phyloP scores from a whole-genome alignment of 371 early-diverging fungal species.

The Syncephalastrum contaminatum region DNA sequence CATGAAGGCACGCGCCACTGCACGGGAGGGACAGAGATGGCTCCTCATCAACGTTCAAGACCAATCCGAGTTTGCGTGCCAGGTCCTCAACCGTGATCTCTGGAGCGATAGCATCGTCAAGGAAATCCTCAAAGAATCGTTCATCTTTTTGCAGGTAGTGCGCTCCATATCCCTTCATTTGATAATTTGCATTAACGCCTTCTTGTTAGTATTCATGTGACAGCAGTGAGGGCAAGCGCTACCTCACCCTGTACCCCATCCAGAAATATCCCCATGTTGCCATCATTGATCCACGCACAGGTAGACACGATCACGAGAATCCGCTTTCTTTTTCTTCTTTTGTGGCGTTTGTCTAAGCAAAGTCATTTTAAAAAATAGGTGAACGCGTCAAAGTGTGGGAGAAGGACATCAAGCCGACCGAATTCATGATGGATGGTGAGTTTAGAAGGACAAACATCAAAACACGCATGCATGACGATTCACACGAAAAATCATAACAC shows the following conservation, averaged over 20 bases:
- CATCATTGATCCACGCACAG: slow-evolving; percentile 89
- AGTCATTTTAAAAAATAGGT: slow-evolving; percentile 36
- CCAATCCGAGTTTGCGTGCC: slow-evolving; percentile 82
- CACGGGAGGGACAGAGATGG: slow-evolving; percentile 72
- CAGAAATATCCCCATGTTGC: slow-evolving; percentile 79
- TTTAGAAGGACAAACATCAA: neutral
- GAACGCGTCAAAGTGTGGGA: slow-evolving; percentile 74
- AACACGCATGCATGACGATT: no score
- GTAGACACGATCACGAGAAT: slow-evolving; percentile 45
- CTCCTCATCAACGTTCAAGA: slow-evolving; percentile 88
- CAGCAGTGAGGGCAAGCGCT: slow-evolving; percentile 71
- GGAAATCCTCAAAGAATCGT: slow-evolving; percentile 74
- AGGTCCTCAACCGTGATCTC: slow-evolving; percentile 87
- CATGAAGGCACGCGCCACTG: slow-evolving; percentile 66
- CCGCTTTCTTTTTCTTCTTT: no score
- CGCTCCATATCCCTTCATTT: no score
- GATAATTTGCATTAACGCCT: neutral
- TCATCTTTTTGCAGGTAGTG: slow-evolving; percentile 85
- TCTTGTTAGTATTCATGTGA: slow-evolving; percentile 55
- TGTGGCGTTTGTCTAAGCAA: neutral
- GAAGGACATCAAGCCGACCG: slow-evolving; percentile 47
- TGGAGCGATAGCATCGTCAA: slow-evolving; percentile 83
- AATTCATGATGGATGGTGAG: slow-evolving; percentile 71
- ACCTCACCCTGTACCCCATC: slow-evolving; percentile 73
- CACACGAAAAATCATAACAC: no score